A percentile compares a stretch with the other conserved stretches of the same genome.
Evolutionary conservation across 2,329 filamentous ascomycete species (phyloP).

Genomic region (Paracorniculantispora psalliotae): DNA sequence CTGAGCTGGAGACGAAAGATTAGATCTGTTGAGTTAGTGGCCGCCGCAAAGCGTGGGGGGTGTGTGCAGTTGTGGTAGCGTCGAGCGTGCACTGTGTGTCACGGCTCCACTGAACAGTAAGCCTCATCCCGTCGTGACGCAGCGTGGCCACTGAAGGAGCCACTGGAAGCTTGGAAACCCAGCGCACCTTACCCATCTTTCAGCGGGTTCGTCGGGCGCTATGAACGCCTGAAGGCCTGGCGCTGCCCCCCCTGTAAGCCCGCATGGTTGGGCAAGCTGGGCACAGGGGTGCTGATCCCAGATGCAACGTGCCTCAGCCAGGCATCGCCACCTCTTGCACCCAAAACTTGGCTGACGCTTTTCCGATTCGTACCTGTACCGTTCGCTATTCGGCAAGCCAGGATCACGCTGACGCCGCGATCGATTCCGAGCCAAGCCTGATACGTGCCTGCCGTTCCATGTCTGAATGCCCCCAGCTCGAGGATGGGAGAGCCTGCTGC

Average conservation of each 20-base stretch:
- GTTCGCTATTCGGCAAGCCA: not conserved
- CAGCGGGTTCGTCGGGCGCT: not conserved
- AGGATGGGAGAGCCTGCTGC: slow-evolving; percentile 29
- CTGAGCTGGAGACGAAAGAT: slow-evolving; percentile 8
- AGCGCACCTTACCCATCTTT: not conserved
- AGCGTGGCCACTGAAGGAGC: not conserved
- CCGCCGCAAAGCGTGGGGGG: slow-evolving; percentile 3
- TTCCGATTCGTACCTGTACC: too few relatives aligned
- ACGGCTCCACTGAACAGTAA: not conserved
- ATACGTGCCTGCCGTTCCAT: not conserved
- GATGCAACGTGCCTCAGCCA: not conserved
- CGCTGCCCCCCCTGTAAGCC: not conserved
- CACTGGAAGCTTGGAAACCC: not conserved
- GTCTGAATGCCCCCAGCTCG: slow-evolving; percentile 4
- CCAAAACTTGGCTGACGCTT: not conserved
- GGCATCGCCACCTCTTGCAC: not conserved
- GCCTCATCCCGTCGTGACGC: not conserved
- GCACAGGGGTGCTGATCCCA: not conserved
- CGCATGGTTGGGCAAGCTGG: too few relatives aligned
- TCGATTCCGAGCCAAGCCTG: not conserved
- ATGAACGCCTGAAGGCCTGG: too few relatives aligned
- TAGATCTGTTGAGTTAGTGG: slow-evolving; percentile 12
- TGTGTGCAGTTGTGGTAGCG: too few relatives aligned
- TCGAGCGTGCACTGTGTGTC: too few relatives aligned
- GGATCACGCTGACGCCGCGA: not conserved